Evolutionary conservation across 139 green algal genomes (phyloP).

Genomic region (Picochlorum sp.): DNA sequence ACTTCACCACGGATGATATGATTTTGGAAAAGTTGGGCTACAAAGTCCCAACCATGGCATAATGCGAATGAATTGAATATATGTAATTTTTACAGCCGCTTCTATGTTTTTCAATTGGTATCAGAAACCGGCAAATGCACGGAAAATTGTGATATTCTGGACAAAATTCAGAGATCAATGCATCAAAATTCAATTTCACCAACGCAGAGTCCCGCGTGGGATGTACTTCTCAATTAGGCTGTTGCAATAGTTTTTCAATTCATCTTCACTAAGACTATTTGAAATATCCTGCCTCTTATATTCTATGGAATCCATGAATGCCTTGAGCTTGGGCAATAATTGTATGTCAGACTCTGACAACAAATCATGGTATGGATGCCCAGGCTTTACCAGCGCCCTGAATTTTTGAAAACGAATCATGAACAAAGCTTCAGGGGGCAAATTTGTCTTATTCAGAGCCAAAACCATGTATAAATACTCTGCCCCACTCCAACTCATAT

Average conservation of each 20-base stretch:
- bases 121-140: background rate
- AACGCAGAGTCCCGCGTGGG: conserved; percentile 34
- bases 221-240: conserved; percentile 65
- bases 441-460: conserved; percentile 39
- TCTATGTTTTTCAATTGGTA: background rate
- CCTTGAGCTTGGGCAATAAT: conserved; percentile 55
- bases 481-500: conserved; percentile 60
- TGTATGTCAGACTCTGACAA: conserved; percentile 46
- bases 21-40: conserved; percentile 47
- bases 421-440: conserved; percentile 71
- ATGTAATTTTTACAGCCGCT: no score
- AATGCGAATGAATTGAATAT: background rate
- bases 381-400: conserved; percentile 29
- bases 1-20: conserved; percentile 89
- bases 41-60: conserved; percentile 10
- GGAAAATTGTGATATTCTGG: background rate
- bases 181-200: conserved; percentile 19
- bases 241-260: conserved; percentile 52
- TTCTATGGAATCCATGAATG: conserved; percentile 53
- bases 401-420: conserved; percentile 55
- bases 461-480: conserved; percentile 85
- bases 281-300: conserved; percentile 24
- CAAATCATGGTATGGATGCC: conserved; percentile 56
- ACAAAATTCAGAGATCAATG: conserved; percentile 6
- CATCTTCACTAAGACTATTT: conserved; percentile 10